Conservation (phyloP, 768 basidiomycete genomes). For the Mycena sanguinolenta region DNA sequence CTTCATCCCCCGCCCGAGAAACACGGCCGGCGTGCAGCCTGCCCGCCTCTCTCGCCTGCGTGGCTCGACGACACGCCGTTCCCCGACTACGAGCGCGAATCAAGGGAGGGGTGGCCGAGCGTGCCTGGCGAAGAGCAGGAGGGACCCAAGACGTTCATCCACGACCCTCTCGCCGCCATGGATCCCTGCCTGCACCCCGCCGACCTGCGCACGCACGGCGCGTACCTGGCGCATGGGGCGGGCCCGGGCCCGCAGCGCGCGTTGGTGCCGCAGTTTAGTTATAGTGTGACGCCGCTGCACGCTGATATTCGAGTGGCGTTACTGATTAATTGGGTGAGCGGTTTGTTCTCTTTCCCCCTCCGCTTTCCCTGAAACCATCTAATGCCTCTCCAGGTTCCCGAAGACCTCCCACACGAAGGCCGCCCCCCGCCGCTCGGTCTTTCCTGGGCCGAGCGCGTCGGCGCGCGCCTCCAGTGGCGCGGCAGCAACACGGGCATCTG, state of each 20-base stretch:
- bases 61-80: constrained; percentile 23
- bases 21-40: constrained; percentile 38
- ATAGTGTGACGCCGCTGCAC: constrained; percentile 61
- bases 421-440: constrained; percentile 32
- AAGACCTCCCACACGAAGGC: constrained; percentile 37
- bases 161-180: constrained; percentile 59
- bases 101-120: constrained; percentile 13
- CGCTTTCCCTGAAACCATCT: background rate
- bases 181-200: constrained; percentile 61
- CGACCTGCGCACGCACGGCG: constrained; percentile 58
- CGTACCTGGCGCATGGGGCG: constrained; percentile 61
- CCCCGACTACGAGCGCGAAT: constrained; percentile 11
- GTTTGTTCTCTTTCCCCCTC: too few species aligned
- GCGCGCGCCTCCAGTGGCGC: constrained; percentile 75
- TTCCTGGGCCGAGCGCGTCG: constrained; percentile 72
- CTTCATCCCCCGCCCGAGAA: background rate
- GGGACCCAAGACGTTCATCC: constrained; percentile 58
- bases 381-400: constrained; percentile 4
- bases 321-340: constrained; percentile 57
- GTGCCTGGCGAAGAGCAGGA: constrained; percentile 6
- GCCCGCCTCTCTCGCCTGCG: constrained; percentile 29
- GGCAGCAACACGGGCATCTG: constrained; percentile 80
- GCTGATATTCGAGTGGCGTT: constrained; percentile 64
- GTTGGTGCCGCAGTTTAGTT: constrained; percentile 66
- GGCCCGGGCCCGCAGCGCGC: constrained; percentile 59